Base-by-base conservation (phyloP, 1,284 basidiomycete species). In the Boletellus dicymbophilus region DNA sequence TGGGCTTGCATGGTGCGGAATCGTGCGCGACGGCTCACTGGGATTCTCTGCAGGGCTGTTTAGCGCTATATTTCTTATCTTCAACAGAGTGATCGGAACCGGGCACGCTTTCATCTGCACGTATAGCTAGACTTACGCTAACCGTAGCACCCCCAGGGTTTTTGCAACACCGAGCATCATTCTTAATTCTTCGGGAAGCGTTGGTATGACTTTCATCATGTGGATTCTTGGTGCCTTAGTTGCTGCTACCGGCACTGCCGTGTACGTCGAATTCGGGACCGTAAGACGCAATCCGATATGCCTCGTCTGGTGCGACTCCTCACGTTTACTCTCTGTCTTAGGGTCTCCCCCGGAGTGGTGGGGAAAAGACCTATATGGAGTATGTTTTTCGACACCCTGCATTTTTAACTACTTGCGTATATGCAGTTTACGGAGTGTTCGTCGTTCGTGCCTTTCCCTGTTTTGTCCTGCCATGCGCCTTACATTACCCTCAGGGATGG, bases 321-420 rank as follows among this genome's bases (percentile, higher is more conserved):
- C 23, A 37, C 38, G 10, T 37, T 30, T 8, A 37, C n/a, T n/a
- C n/a, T 7, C 4, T 37, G 40, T 5, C 36, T 23, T 23, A 86
- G 84, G 84, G 79, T 16, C 70, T 88, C 6, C 88, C 87, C 5
- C 72, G 80, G 4, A 88, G 77, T 49, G 88, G 88, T 3, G 88
- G 84, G 16, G 88, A 90, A 71, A 88, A 88, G 70, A 85, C 84
- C 48, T 91, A 90, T 58, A 69, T 90, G 28, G 86, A 90, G 52
- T 87, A 76, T 59, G 79, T 88, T 25, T 90, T 80, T 65, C 74
- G 79, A 37, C 72, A 72, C 16, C 88, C 88, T 7, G 77, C 73
- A 49, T 85, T 82, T 57, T 67, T 90, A 48, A 72, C 72, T 7
- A 82, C 82, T 4, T 86, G 83, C 56, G 62, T 76, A 12, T 90